Evolutionary conservation across 805 yeast species (phyloP).

Genomic region (Sungouiozyma intestinalis): DNA sequence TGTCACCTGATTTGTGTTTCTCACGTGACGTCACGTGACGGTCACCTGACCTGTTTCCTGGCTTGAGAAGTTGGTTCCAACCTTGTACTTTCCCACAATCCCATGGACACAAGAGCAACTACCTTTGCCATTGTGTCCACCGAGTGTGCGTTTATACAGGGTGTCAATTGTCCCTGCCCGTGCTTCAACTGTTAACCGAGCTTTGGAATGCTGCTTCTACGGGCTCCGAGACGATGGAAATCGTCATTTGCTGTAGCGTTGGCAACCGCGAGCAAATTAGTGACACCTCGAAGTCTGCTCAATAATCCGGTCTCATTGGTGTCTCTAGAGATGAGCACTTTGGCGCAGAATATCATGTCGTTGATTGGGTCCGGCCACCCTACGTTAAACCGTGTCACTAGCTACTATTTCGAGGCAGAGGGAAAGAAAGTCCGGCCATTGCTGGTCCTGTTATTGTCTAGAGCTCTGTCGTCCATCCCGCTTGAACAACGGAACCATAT

Average conservation of each 20-base stretch:
- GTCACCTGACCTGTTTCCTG: no score
- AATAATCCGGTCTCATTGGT: slow-evolving; percentile 86
- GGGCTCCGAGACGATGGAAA: slow-evolving; percentile 9
- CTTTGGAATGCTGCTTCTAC: background rate
- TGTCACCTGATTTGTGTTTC: no score
- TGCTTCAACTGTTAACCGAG: background rate
- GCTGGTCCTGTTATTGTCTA: slow-evolving; percentile 71
- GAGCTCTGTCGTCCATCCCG: slow-evolving; percentile 74
- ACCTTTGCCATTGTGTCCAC: no score
- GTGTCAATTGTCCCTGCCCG: no score
- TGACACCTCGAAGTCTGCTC: slow-evolving; percentile 48
- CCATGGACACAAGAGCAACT: no score
- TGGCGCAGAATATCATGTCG: slow-evolving; percentile 78
- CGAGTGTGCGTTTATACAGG: no score
- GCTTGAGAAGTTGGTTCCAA: no score
- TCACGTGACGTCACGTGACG: no score
- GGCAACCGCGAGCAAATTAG: slow-evolving; percentile 62
- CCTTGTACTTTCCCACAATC: no score
- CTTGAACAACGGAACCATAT: slow-evolving; percentile 52
- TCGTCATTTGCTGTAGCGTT: slow-evolving; percentile 46
- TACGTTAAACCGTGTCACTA: slow-evolving; percentile 79
- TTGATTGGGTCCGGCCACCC: slow-evolving; percentile 93
- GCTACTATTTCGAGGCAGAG: slow-evolving; percentile 90
- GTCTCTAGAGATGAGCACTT: slow-evolving; percentile 80
- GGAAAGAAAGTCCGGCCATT: slow-evolving; percentile 94